Evolutionary conservation across 371 early-diverging fungal genomes (phyloP).

Genomic region (Mortierella sp.): DNA sequence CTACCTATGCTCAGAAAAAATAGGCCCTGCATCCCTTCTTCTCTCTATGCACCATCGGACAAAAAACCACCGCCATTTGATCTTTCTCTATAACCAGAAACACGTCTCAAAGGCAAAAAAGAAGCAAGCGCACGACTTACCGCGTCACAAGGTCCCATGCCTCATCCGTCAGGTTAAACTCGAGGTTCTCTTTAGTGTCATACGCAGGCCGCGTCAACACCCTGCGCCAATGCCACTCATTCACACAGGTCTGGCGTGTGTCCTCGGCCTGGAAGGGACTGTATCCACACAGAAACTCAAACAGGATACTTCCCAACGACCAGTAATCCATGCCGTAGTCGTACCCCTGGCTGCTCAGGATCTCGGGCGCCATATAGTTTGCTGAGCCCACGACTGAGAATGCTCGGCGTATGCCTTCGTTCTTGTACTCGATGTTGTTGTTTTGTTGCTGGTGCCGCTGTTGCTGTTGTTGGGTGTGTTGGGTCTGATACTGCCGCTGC

Average conservation of each 20-base stretch:
- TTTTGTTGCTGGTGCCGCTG: conserved; percentile 24
- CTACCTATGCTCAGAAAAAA: no score
- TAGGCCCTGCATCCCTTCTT: no score
- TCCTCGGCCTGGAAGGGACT: conserved; percentile 86
- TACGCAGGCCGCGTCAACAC: conserved; percentile 82
- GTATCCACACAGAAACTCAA: conserved; percentile 85
- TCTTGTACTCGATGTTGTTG: conserved; percentile 57
- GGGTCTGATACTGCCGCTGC: conserved; percentile 27
- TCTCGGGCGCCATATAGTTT: conserved; percentile 88
- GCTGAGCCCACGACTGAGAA: conserved; percentile 86
- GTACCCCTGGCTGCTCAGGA: conserved; percentile 74
- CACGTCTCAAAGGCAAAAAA: background rate
- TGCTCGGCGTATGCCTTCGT: conserved; percentile 63
- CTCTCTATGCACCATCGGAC: no score
- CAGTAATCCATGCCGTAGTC: conserved; percentile 89
- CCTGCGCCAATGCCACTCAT: conserved; percentile 84
- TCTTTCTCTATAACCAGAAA: background rate
- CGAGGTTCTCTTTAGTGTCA: conserved; percentile 73
- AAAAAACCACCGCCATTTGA: no score
- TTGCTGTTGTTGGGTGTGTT: conserved; percentile 18
- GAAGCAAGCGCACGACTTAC: conserved; percentile 33
- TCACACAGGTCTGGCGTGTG: conserved; percentile 85
- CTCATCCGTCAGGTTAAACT: conserved; percentile 78
- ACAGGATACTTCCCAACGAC: conserved; percentile 92
- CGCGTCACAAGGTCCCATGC: conserved; percentile 81